Base-by-base conservation (phyloP, 1,139 yeast species). In the Candida sp. region DNA sequence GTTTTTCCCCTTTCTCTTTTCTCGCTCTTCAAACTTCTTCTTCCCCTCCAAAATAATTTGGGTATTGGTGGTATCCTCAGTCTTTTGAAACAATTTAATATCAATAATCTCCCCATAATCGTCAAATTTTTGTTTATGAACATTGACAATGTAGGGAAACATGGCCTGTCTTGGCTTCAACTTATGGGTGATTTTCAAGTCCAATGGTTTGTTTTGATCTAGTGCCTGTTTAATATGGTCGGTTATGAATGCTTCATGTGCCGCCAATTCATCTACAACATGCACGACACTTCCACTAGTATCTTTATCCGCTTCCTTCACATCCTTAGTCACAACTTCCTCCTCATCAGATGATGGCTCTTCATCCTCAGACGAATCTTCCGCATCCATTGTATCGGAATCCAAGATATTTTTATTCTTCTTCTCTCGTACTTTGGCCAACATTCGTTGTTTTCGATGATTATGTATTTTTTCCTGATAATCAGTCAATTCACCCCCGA, bases 41-140 rank as follows among this genome's bases (percentile, higher is more conserved):
- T 63, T 64, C 15, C 67, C 66, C 35, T 66, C 61, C 51, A 64
- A 52, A 37, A 72, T 70, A 38, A 72, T 64, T 46, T 68, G 65
- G 34, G 56, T 57, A 47, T 65, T 66, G 33, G 69, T 60, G 19
- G 61, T 58, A 45, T 79, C 82, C 39, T 84, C 88, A 32, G 77
- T 81, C 50, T 75, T 75, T 44, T 78, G 77, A 56, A 84, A 88
- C 53, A 86, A 87, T 35, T 82, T 80, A 35, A 70, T 69, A 45
- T 82, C 79, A 30, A 87, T 80, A 1, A 83, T 66, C 46, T 81
- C 84, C 22, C 98, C 98, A 59, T 91, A 93, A 54, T 91, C 98
- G 58, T 93, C 98, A 39, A 75, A 70, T 50, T 84, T 79, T 23
- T 76, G 72, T 49, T 81, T 79, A 44, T 65, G 68, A n/a, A 53